Percentiles rank a stretch among this genome's conserved stretches.
Conservation (phyloP, 2,329 filamentous ascomycete genomes). For the Aspergillus sp. region DNA sequence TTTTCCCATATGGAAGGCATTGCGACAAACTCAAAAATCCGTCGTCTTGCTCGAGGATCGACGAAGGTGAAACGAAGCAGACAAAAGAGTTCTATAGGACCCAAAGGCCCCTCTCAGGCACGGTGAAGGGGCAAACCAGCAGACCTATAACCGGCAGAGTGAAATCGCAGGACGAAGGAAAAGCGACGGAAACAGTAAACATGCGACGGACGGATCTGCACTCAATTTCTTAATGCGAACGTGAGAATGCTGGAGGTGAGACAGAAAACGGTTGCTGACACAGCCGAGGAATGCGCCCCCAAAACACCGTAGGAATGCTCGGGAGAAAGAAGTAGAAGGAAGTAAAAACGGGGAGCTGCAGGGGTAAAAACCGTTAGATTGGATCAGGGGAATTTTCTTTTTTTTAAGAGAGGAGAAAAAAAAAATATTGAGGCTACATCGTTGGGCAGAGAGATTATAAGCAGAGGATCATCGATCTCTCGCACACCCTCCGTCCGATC, state of each 20-base stretch:
- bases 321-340: constrained; percentile 2
- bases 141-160: constrained; percentile 11
- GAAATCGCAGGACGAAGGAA: background rate
- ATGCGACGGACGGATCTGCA: constrained; percentile 7
- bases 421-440: background rate
- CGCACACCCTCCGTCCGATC: background rate
- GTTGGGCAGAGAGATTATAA: background rate
- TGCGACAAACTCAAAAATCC: constrained; percentile 7
- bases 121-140: background rate
- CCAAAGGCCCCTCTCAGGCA: background rate
- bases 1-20: constrained; percentile 59
- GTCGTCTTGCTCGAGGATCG: background rate
- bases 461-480: background rate
- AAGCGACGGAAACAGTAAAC: constrained; percentile 17
- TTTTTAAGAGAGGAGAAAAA: background rate
- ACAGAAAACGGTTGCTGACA: constrained; percentile 11
- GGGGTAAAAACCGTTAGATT: background rate
- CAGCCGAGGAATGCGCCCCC: constrained; percentile 18
- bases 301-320: constrained; percentile 12
- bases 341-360: background rate
- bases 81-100: constrained; percentile 2
- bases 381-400: background rate
- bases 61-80: background rate
- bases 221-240: constrained; percentile 15
- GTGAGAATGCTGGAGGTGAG: constrained; percentile 1